Evolutionary conservation across 768 basidiomycete genomes (phyloP).

Genomic region (Lyophyllum semitale): DNA sequence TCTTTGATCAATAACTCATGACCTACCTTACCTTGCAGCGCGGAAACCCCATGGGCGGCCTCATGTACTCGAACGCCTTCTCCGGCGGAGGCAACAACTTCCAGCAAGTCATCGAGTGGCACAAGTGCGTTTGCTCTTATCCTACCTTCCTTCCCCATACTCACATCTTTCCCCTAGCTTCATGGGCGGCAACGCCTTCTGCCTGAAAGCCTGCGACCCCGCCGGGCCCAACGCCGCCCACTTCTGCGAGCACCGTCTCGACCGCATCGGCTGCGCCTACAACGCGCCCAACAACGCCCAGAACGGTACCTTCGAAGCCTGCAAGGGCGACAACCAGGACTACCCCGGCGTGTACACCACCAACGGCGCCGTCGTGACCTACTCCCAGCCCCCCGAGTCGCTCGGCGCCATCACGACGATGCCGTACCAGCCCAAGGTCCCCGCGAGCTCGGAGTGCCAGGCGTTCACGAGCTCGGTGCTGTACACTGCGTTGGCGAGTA

Average conservation of each 20-base stretch:
- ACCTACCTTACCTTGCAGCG: conserved; percentile 37
- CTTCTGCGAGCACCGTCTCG: conserved; percentile 62
- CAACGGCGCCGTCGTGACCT: conserved; percentile 39
- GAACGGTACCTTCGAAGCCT: conserved; percentile 52
- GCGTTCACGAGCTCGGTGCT: conserved; percentile 30
- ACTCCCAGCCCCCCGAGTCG: conserved; percentile 40
- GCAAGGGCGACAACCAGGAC: conserved; percentile 52
- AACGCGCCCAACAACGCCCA: conserved; percentile 61
- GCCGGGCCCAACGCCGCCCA: conserved; percentile 38
- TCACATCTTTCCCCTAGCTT: conserved; percentile 37
- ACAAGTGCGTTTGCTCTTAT: conserved; percentile 41
- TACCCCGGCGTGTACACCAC: conserved; percentile 24
- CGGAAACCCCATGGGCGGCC: conserved; percentile 73
- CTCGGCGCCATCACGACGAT: conserved; percentile 36
- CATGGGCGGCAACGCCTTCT: conserved; percentile 55
- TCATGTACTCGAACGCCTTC: conserved; percentile 21
- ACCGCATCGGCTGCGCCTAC: conserved; percentile 72
- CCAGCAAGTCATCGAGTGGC: conserved; percentile 61
- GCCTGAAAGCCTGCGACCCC: conserved; percentile 63
- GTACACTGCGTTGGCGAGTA: conserved; percentile 25
- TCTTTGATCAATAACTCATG: background rate
- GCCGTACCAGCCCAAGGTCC: conserved; percentile 41
- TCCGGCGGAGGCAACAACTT: conserved; percentile 31
- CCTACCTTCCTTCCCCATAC: conserved; percentile 9
- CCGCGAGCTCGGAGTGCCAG: conserved; percentile 38